Base-by-base conservation (phyloP, 2,329 filamentous ascomycete genomes). In the Claviceps sp. region DNA sequence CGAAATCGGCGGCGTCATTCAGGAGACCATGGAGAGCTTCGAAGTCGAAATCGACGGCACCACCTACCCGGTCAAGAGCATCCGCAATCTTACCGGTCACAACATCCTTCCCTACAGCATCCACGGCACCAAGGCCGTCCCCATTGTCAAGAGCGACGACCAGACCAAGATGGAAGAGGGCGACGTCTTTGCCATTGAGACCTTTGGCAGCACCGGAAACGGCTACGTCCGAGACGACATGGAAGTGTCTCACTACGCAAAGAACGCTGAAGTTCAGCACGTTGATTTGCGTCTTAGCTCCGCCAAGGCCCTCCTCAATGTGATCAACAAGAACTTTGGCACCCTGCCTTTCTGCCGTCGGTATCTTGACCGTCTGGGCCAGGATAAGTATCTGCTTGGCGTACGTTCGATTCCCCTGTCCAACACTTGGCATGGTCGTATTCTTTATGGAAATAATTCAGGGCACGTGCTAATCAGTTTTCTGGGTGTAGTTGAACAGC, bases 131-230 rank as follows among this genome's bases (percentile, higher is more conserved):
- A 96, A 96, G 76, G 89, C 86, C 58, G 88, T 96, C 49, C 91
- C 90, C 0, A 95, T 96, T 61, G 88, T 96, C 57, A 95, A 95
- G 74, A 84, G 82, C 55, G 79, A 80, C 55, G 88, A 95, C 62
- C 82, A 84, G 66, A 94, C 88, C 50, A 95, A 95, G 77, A 97
- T 97, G 91, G 90, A 96, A 71, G 91, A 96, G 70, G 89, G 89
- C 43, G 90, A 97, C 64, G 83, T 89, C 17, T 97, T 94, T 67
- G 90, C 90, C 57, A 95, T 96, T 60, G 90, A 96, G 73, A 96
- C 90, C 0, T 96, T 96, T 67, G 91, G 90, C 54, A 93, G 85
- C 66, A 96, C 90, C 22, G 91, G 90, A 57, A 90, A 88, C 65
- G 90, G 89, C 57, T 86, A 87, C 63, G 87, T 95, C 52, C 74